These are phyloP conservation scores for Phlebopus sp. DNA, from an alignment of 1,284 basidiomycete species.

Conservation along the genomic window DNA sequence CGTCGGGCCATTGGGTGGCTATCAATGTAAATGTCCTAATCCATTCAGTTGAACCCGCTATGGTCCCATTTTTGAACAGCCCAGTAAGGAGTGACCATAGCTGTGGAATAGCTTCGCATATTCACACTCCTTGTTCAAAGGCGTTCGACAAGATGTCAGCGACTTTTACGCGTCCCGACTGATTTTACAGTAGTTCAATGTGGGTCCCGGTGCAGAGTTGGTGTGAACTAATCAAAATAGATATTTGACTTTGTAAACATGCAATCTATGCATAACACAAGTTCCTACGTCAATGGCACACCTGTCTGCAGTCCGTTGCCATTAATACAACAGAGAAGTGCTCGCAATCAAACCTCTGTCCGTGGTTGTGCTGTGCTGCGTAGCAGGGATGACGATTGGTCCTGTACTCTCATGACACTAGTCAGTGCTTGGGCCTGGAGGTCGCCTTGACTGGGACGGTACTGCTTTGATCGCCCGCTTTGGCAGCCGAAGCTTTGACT, in stretches of 20 bases:
- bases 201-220: not conserved
- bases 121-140: constrained; percentile 6
- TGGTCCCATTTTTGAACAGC: constrained; percentile 34
- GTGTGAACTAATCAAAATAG: constrained; percentile 9
- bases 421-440: too few species aligned
- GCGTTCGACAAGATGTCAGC: constrained; percentile 11
- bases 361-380: constrained; percentile 10
- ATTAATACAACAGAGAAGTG: constrained; percentile 8
- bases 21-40: constrained; percentile 28
- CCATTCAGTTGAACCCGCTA: constrained; percentile 17
- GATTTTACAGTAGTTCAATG: constrained; percentile 7
- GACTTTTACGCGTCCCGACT: constrained; percentile 15
- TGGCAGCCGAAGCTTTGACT: too few species aligned
- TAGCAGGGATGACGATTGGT: constrained; percentile 8
- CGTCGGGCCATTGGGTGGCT: constrained; percentile 43
- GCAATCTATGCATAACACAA: constrained; percentile 42
- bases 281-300: constrained; percentile 22
- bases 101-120: not conserved
- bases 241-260: constrained; percentile 48
- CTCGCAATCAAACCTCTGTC: constrained; percentile 9
- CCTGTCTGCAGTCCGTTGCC: constrained; percentile 1
- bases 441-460: too few species aligned
- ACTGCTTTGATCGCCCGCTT: too few species aligned
- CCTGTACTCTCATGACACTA: too few species aligned
- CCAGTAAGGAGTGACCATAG: not conserved